Evolutionary conservation across 2,329 filamentous ascomycete genomes (phyloP).

Genomic region (Aspergillus aculeatus): DNA sequence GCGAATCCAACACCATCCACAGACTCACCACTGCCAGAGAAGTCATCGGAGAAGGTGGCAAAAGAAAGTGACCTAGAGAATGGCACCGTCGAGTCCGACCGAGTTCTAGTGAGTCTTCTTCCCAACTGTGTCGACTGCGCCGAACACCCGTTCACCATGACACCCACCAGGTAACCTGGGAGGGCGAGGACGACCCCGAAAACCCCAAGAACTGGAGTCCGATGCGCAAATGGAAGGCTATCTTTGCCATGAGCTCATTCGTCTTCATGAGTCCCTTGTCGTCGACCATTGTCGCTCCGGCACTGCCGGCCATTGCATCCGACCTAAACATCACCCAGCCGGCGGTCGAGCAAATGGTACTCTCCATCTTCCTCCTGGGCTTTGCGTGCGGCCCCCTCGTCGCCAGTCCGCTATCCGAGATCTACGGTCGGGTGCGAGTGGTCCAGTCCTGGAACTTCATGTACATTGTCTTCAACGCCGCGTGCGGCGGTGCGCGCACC

Average conservation of each 20-base stretch:
- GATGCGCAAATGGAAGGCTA: slow-evolving; percentile 57
- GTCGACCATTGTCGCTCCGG: slow-evolving; percentile 59
- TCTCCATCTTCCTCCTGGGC: slow-evolving; percentile 57
- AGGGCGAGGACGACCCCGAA: slow-evolving; percentile 44
- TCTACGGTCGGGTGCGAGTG: slow-evolving; percentile 16
- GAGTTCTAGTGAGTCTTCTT: too few species aligned
- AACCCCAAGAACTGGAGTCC: slow-evolving; percentile 55
- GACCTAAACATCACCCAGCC: slow-evolving; percentile 53
- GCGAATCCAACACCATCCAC: too few species aligned
- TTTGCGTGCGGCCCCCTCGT: slow-evolving; percentile 42
- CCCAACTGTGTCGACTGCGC: too few species aligned
- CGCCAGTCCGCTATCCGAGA: slow-evolving; percentile 20
- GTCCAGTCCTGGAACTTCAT: slow-evolving; percentile 17
- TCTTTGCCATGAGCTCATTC: slow-evolving; percentile 56
- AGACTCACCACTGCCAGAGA: too few species aligned
- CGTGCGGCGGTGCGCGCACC: slow-evolving; percentile 42
- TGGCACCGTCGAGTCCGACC: too few species aligned
- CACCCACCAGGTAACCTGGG: slow-evolving; percentile 14
- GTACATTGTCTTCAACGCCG: slow-evolving; percentile 17
- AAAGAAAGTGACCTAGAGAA: too few species aligned
- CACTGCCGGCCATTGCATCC: slow-evolving; percentile 49
- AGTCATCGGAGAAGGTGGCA: too few species aligned
- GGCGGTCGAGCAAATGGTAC: slow-evolving; percentile 46
- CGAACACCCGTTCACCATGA: neutral
- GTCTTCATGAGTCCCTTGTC: slow-evolving; percentile 64